A percentile compares a stretch with the other conserved stretches of the same genome.
Evolutionary conservation across 495 filamentous ascomycete genomes (phyloP).

Genomic region (Schizothecium vesticola): DNA sequence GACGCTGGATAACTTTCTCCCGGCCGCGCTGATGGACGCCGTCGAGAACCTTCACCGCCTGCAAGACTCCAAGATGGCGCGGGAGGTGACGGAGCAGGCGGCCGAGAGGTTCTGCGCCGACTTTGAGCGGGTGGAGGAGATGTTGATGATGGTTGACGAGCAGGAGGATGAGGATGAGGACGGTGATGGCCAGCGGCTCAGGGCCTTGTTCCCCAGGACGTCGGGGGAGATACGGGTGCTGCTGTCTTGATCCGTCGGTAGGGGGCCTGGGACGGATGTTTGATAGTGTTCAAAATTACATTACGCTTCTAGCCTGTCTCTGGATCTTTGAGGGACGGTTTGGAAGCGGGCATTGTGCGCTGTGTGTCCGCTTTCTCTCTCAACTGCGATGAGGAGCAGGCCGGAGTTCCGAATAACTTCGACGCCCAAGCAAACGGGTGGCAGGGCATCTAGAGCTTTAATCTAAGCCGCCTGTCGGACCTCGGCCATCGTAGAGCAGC

Average conservation of each 20-base stretch:
- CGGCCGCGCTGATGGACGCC: constrained; percentile 88
- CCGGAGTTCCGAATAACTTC: not conserved
- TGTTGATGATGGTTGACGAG: constrained; percentile 44
- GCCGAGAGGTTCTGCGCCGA: constrained; percentile 83
- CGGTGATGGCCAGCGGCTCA: constrained; percentile 41
- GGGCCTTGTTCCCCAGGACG: constrained; percentile 73
- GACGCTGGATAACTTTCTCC: constrained; percentile 83
- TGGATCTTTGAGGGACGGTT: not conserved
- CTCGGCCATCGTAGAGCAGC: not conserved
- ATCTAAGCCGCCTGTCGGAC: too few relatives aligned
- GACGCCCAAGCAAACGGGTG: not conserved
- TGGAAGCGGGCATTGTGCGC: too few relatives aligned
- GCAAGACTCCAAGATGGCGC: constrained; percentile 61
- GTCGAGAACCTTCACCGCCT: constrained; percentile 70
- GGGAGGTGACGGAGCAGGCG: constrained; percentile 74
- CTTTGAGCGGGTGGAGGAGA: constrained; percentile 81
- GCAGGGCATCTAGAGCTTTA: too few relatives aligned
- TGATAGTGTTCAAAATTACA: not conserved
- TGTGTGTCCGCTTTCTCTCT: too few relatives aligned
- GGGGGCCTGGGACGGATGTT: too few relatives aligned
- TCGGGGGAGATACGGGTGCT: constrained; percentile 80
- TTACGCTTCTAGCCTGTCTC: not conserved
- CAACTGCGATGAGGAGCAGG: too few relatives aligned
- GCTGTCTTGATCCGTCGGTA: constrained; percentile 55
- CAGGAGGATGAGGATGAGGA: constrained; percentile 34